Evolutionary conservation across 441 rosid species (phyloP), one percentile per base, ranked within the genome.

Genomic region (Rhodomyrtus psidioides): DNA sequence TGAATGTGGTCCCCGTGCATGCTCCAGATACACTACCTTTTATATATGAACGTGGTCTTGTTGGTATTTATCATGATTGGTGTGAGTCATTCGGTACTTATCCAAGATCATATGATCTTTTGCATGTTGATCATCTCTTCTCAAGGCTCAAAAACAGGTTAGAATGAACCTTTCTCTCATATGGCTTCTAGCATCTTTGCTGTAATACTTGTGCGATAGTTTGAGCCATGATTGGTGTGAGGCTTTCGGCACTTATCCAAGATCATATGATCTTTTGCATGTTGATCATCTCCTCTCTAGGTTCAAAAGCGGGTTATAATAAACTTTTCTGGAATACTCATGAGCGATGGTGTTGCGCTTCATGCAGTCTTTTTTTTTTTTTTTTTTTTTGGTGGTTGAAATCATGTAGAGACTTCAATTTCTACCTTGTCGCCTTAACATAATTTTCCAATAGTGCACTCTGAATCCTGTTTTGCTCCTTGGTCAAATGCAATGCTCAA

Each of bases 111-210:
- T 97, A 96, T 84, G 98, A 97, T 89, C 98, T 97, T 55, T 91
- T 97, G 79, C 98, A 97, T n/a, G 98, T 96, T 3, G 98, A 97
- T 90, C 99, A 97, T 93, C 93, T 97, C 76, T 96, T 97, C 90
- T 97, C 99, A 4, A 91, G 98, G 89, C 97, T 96, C 57, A 97
- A 96, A 92, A 93, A 93, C 95, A 94, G 98, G 98, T 95, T 70
- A 82, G 83, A 81, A 54, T 82, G 76, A 21, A 76, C 24, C 12
- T 57, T 24, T 59, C 82, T 46, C 65, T 51, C 54, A 55, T 44
- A 44, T 53, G 42, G 82, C 57, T 83, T 82, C 19, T 34, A 26
- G 5, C 27, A 42, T 54, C 39, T 54, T 4, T 54, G 44, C 55
- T 17, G 53, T 39, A 28, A 8, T 60, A 28, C 42, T 16, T 23